phyloP scores from a whole-genome alignment of 345 rosid species.

The Lepidium sativum region DNA sequence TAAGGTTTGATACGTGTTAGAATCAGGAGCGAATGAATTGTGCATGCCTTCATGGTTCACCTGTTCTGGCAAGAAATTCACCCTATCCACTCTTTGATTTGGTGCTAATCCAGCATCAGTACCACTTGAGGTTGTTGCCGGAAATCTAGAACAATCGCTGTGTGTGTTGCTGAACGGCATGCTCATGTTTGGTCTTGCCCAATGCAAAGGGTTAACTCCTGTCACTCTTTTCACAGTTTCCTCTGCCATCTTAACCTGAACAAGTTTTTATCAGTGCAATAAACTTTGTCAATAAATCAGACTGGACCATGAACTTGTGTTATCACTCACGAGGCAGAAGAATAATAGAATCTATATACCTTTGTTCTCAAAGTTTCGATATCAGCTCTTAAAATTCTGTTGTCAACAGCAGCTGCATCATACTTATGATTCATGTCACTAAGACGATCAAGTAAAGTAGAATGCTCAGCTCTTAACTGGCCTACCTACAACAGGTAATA shows the following conservation, averaged over 20 bases:
- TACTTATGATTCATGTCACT: conserved; percentile 68
- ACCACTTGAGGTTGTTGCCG: background rate
- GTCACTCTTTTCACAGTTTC: conserved; percentile 87
- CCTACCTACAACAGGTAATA: conserved; percentile 47
- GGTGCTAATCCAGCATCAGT: conserved; percentile 2
- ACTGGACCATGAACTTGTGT: background rate
- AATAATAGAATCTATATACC: conserved; percentile 30
- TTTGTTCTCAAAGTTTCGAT: conserved; percentile 87
- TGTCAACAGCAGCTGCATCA: conserved; percentile 69
- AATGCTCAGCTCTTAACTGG: conserved; percentile 66
- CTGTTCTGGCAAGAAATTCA: conserved; percentile 6
- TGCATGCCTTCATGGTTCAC: conserved; percentile 8
- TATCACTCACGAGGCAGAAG: background rate
- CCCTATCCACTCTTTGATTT: conserved; percentile 25
- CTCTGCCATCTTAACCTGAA: conserved; percentile 97
- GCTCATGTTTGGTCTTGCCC: conserved; percentile 42
- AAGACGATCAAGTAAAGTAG: conserved; percentile 54
- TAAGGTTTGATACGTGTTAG: conserved; percentile 16
- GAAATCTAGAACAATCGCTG: conserved; percentile 11
- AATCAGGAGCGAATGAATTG: conserved; percentile 7
- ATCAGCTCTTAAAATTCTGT: conserved; percentile 91
- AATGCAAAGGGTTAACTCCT: conserved; percentile 62
- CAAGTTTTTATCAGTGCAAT: conserved; percentile 1
- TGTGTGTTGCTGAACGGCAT: conserved; percentile 27
- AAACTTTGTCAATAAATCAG: background rate